Evolutionary conservation across 176 grass and related monocot genomes (phyloP), one percentile per base, ranked within the genome.

Genomic region (Chloris gayana): DNA sequence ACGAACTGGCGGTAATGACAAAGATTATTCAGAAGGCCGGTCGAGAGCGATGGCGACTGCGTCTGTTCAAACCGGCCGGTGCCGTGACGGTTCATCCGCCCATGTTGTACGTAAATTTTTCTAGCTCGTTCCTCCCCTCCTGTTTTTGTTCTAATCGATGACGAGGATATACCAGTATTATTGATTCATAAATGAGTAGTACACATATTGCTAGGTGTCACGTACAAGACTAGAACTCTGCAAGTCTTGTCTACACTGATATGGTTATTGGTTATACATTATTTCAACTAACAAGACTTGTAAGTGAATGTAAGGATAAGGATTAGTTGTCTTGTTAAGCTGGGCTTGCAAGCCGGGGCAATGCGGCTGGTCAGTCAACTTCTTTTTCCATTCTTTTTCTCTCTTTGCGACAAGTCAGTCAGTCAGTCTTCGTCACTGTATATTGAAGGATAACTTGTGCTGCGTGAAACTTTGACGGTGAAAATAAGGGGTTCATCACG

Each of bases 401-500:
- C 10, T 11, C 11, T 44, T 44, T 44, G 11, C 11, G 41, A 44
- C 1, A 12, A 12, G 41, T 44, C 9, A 54, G 18, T 50, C 4
- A 22, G 19, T 24, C 22, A 15, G 32, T 80, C 75, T 32, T 53
- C 31, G 32, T 62, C 75, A 58, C 17, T 50, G 58, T 18, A 8
- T 72, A 5, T 32, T 64, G 27, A 7, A 44, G 45, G 18, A 29
- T 70, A 38, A 50, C 59, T 67, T 74, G 75, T 83, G 64, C 22
- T 4, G 24, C 54, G 27, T 63, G 9, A 70, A 84, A 61, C 39
- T 41, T 88, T 80, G 81, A 76, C 54, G 53, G 70, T 45, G 76
- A 84, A 84, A 76, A 57, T 37, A 37, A 39, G 25, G 44, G 3
- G 13, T 18, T 77, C 46, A 78, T 4, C 44, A 17, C 14, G 19